Base-by-base conservation (phyloP, 305 asterid genomes). In the Solanum hybrid region DNA sequence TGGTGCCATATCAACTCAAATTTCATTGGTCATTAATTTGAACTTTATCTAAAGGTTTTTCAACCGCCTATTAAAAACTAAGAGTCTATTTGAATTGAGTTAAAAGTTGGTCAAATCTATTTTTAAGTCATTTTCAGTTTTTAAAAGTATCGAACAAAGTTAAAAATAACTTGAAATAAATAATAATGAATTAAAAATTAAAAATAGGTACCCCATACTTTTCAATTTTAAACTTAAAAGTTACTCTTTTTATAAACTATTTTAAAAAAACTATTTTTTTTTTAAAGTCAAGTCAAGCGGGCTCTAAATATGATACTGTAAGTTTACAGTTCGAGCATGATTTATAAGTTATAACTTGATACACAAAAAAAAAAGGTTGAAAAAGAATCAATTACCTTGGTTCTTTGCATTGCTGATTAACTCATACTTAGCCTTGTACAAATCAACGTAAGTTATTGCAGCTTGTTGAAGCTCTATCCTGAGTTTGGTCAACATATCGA, bases 381-480 rank as follows among this genome's bases (percentile, higher is more conserved):
- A 16, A 74, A 85, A 24, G 75, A 67, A 67, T 28, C 22, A 89
- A 89, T 86, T 28, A 93, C 96, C 98, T 16, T 93, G 92, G n/a
- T 42, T 84, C 37, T 91, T 91, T 31, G 96, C 95, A 11, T 92
- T 93, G 84, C 90, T 88, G 91, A 96, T 96, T 33, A 96, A 88
- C 36, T 90, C 92, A 89, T 92, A 95, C 88, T 95, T 94, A 14
- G 95, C 95, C 1, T 88, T 86, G 94, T 92, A 95, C 64, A 95
- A 89, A 71, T 96, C 97, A 4, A 95, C 94, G 36, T 92, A 93
- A 82, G 92, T 90, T 35, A 96, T 35, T 18, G 96, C 91, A 11
- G 96, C 95, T 22, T 84, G 92, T 2, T 94, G 85, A 51, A 95
- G 94, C 87, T 93, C 94, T 35, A 71, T 82, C 86, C 96, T 91